Evolutionary conservation across 2,329 filamentous ascomycete species (phyloP).

Genomic region (Aspergillus fructus): DNA sequence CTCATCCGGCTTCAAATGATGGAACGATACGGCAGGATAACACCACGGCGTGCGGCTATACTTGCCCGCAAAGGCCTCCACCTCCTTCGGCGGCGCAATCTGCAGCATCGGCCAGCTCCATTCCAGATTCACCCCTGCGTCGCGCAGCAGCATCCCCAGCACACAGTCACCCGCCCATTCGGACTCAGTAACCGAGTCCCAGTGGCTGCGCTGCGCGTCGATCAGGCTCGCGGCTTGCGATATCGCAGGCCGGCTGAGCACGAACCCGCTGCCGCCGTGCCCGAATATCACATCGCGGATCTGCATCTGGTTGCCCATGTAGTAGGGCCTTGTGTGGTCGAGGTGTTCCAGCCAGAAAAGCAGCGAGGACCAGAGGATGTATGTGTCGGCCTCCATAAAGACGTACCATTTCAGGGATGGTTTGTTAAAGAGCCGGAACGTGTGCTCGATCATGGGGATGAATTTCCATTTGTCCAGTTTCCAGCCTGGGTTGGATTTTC

Average conservation of each 20-base stretch:
- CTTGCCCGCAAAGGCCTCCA: conserved; percentile 39
- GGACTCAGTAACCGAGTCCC: conserved; percentile 42
- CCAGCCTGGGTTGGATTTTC: conserved; percentile 46
- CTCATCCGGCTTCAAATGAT: conserved; percentile 45
- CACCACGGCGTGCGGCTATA: conserved; percentile 46
- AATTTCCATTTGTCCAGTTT: conserved; percentile 59
- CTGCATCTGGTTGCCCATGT: conserved; percentile 55
- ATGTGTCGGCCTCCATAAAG: conserved; percentile 59
- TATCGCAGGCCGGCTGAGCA: conserved; percentile 50
- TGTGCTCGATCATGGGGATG: conserved; percentile 52
- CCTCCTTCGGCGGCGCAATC: conserved; percentile 38
- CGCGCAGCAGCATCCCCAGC: conserved; percentile 44
- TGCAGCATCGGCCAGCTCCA: conserved; percentile 49
- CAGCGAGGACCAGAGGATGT: conserved; percentile 53
- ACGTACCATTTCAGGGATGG: conserved; percentile 53
- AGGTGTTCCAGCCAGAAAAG: conserved; percentile 52
- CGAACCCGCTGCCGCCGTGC: conserved; percentile 53
- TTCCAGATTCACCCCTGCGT: conserved; percentile 42
- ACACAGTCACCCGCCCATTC: conserved; percentile 52
- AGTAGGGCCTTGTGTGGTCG: conserved; percentile 47
- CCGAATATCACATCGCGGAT: conserved; percentile 50
- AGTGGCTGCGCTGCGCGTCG: conserved; percentile 36
- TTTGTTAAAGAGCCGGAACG: conserved; percentile 22
- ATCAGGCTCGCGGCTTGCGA: conserved; percentile 38
- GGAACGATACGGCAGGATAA: conserved; percentile 50